Conservation (phyloP, 192 early-diverging fungal genomes). For the Podila epicladia region DNA sequence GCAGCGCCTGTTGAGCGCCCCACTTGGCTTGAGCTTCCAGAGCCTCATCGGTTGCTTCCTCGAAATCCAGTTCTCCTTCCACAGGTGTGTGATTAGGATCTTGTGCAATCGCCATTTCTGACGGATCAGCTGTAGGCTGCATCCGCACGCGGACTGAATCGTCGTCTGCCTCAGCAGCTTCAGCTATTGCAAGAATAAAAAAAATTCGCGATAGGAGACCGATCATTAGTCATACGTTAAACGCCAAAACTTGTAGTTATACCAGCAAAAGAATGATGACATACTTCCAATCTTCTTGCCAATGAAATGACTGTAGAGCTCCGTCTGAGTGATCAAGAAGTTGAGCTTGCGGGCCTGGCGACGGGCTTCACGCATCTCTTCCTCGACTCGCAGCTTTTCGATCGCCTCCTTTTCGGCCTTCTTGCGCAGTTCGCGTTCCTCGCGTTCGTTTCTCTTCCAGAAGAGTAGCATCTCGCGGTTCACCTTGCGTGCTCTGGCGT, state of each 20-base stretch:
- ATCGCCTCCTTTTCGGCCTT: slow-evolving; percentile 88
- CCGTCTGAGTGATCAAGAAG: slow-evolving; percentile 92
- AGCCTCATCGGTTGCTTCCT: slow-evolving; percentile 71
- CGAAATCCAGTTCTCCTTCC: slow-evolving; percentile 46
- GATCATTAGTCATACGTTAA: background rate
- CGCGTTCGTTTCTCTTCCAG: slow-evolving; percentile 92
- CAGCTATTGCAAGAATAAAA: slow-evolving; percentile 7
- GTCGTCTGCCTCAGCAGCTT: slow-evolving; percentile 40
- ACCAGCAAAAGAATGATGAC: slow-evolving; percentile 1
- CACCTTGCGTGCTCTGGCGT: slow-evolving; percentile 65
- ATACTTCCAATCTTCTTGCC: slow-evolving; percentile 77
- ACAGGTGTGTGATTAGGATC: slow-evolving; percentile 46
- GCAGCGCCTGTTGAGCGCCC: slow-evolving; percentile 82
- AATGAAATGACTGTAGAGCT: slow-evolving; percentile 93
- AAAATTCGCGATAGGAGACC: background rate
- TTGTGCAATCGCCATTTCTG: slow-evolving; percentile 20
- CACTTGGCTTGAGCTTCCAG: slow-evolving; percentile 74
- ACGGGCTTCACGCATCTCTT: slow-evolving; percentile 82
- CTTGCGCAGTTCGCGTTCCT: slow-evolving; percentile 89
- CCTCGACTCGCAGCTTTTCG: slow-evolving; percentile 79
- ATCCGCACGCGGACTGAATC: slow-evolving; percentile 28
- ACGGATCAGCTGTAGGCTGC: slow-evolving; percentile 18
- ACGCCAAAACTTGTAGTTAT: background rate
- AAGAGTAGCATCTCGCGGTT: slow-evolving; percentile 79
- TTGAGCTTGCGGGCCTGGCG: slow-evolving; percentile 91